Evolutionary conservation across 371 early-diverging fungal genomes (phyloP).

Genomic region (Syncephalastrum contaminatum): DNA sequence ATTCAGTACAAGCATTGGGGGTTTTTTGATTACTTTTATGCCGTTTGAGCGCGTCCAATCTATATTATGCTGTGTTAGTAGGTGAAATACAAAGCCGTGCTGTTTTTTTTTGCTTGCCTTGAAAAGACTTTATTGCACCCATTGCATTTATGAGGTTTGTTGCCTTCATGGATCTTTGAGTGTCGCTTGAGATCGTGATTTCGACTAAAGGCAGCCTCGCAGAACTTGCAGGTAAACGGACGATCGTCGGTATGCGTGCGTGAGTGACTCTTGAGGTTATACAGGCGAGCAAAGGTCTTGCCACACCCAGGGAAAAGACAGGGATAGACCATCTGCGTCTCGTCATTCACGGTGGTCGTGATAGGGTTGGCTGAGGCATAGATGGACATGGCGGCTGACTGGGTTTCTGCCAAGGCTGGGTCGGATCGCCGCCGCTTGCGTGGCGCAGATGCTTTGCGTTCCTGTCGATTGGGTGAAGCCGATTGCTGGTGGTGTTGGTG

Average conservation of each 20-base stretch:
- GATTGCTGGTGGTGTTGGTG: conserved; percentile 5
- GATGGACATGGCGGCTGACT: conserved; percentile 26
- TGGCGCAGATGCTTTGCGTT: conserved; percentile 12
- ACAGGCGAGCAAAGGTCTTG: conserved; percentile 66
- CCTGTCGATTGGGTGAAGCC: conserved; percentile 1
- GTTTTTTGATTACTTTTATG: conserved; percentile 22
- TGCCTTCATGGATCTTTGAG: conserved; percentile 73
- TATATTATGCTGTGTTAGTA: conserved; percentile 1
- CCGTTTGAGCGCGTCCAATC: conserved; percentile 30
- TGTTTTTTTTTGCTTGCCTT: conserved; percentile 14
- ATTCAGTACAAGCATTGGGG: no score
- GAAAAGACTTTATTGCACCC: conserved; percentile 73
- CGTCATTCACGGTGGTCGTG: conserved; percentile 24
- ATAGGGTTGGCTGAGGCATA: conserved; percentile 34
- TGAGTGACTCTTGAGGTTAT: conserved; percentile 73
- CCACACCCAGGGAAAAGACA: conserved; percentile 63
- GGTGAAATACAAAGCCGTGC: background rate
- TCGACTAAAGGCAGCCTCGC: conserved; percentile 70
- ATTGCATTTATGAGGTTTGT: conserved; percentile 73
- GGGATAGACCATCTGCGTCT: conserved; percentile 32
- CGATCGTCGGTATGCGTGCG: conserved; percentile 71
- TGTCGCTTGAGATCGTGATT: conserved; percentile 84
- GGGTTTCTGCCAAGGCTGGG: conserved; percentile 28
- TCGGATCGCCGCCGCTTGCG: conserved; percentile 24
- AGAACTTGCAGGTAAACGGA: conserved; percentile 71